A percentile compares a stretch with the other conserved stretches of the same genome.
Conservation (phyloP, 2,329 filamentous ascomycete species). For the Penicillium capsulatum region DNA sequence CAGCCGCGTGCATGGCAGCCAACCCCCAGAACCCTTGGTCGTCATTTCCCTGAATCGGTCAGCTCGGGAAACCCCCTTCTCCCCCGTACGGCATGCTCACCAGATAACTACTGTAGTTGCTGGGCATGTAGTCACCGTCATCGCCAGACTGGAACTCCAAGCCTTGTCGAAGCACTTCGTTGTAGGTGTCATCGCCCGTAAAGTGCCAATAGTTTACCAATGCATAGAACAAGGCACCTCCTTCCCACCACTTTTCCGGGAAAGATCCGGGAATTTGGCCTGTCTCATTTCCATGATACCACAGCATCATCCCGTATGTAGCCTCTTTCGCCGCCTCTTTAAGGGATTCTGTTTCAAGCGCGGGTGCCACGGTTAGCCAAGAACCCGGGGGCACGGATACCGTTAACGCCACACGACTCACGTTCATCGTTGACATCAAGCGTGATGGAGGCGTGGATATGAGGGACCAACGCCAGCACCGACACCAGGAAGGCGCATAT, state of each 20-base stretch:
- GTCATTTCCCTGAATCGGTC: slow-evolving; percentile 10
- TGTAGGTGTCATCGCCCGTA: slow-evolving; percentile 62
- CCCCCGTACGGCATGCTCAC: background rate
- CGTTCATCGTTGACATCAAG: slow-evolving; percentile 10
- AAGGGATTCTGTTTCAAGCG: slow-evolving; percentile 36
- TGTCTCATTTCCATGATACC: slow-evolving; percentile 51
- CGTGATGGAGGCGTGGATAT: slow-evolving; percentile 3
- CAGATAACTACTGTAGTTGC: slow-evolving; percentile 13
- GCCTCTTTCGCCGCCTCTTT: slow-evolving; percentile 41
- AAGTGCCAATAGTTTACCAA: slow-evolving; percentile 67
- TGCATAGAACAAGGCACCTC: slow-evolving; percentile 63
- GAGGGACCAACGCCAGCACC: too few species aligned
- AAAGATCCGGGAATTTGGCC: slow-evolving; percentile 53
- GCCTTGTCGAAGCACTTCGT: slow-evolving; percentile 50
- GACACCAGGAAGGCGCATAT: too few species aligned
- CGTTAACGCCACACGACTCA: slow-evolving; percentile 1
- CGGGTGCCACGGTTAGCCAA: background rate
- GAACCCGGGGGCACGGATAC: background rate
- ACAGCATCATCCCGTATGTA: slow-evolving; percentile 50
- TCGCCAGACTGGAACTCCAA: slow-evolving; percentile 33
- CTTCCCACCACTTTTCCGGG: slow-evolving; percentile 73
- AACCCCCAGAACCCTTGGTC: slow-evolving; percentile 16
- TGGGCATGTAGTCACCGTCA: slow-evolving; percentile 14
- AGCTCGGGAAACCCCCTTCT: too few species aligned
- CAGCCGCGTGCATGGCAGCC: slow-evolving; percentile 13